These are phyloP conservation scores for Pholiota conissans DNA, from an alignment of 768 basidiomycete genomes.

Conservation along the genomic window DNA sequence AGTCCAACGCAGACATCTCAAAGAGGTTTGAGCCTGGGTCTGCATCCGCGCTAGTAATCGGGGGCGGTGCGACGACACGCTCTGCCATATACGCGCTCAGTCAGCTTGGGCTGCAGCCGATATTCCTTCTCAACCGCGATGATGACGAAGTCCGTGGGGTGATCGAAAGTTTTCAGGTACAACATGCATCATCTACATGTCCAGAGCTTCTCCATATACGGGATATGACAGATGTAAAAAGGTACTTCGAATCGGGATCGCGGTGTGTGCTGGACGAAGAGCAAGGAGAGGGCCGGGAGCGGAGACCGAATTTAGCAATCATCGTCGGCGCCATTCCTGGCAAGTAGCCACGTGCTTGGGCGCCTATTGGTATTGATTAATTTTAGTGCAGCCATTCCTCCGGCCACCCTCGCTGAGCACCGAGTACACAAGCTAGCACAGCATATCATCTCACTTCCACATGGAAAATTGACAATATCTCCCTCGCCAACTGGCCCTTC, in stretches of 20 bases:
- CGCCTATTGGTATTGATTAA: neutral
- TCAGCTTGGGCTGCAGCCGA: slow-evolving; percentile 60
- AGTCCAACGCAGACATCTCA: too few relatives aligned
- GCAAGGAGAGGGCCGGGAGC: slow-evolving; percentile 10
- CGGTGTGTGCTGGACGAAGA: neutral
- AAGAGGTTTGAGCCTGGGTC: neutral
- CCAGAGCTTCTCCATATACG: slow-evolving; percentile 28
- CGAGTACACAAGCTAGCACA: neutral
- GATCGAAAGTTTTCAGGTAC: slow-evolving; percentile 18
- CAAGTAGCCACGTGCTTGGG: slow-evolving; percentile 5
- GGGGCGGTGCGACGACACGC: slow-evolving; percentile 38
- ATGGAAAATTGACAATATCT: too few relatives aligned
- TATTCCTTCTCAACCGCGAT: slow-evolving; percentile 32
- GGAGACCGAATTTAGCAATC: slow-evolving; percentile 23
- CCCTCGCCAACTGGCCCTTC: too few relatives aligned
- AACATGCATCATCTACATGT: slow-evolving; percentile 12
- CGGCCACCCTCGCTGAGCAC: neutral
- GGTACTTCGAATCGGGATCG: slow-evolving; percentile 16
- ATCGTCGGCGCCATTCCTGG: slow-evolving; percentile 35
- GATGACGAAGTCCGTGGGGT: slow-evolving; percentile 29
- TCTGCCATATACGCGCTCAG: slow-evolving; percentile 38
- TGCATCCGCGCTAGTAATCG: slow-evolving; percentile 32
- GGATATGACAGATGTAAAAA: slow-evolving; percentile 29
- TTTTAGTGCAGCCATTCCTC: slow-evolving; percentile 9
- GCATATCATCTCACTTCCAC: neutral